Conservation (phyloP, 305 asterid species). For the Ruellia speciosa region DNA sequence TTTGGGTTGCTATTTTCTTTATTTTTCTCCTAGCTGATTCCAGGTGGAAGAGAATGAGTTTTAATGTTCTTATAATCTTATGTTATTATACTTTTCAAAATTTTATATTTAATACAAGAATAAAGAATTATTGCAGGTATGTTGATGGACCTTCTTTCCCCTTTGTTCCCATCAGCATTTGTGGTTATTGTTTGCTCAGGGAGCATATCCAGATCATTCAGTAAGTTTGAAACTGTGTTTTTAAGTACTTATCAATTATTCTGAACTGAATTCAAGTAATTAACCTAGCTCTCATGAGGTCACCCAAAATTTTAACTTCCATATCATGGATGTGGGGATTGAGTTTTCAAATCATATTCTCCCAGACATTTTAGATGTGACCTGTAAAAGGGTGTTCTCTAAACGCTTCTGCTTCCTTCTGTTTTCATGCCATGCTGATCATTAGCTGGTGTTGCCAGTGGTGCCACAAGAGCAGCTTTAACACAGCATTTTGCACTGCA, state of each 20-base stretch:
- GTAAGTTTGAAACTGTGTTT: constrained; percentile 45
- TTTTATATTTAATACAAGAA: constrained; percentile 13
- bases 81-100: background rate
- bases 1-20: no score
- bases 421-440: constrained; percentile 20
- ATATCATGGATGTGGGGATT: constrained; percentile 1
- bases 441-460: constrained; percentile 98
- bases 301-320: constrained; percentile 7
- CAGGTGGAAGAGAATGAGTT: background rate
- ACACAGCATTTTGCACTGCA: constrained; percentile 95
- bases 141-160: constrained; percentile 98
- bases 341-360: background rate
- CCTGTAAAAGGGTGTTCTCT: constrained; percentile 7
- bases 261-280: constrained; percentile 1
- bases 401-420: constrained; percentile 19
- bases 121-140: constrained; percentile 56
- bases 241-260: background rate
- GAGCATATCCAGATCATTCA: constrained; percentile 94
- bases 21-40: background rate
- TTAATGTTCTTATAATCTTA: background rate
- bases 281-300: constrained; percentile 8
- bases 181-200: constrained; percentile 77
- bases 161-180: constrained; percentile 82
- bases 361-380: background rate
- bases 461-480: constrained; percentile 96